Evolutionary conservation across 2,329 filamentous ascomycete species (phyloP).

Genomic region (Acrocalymma vagum): DNA sequence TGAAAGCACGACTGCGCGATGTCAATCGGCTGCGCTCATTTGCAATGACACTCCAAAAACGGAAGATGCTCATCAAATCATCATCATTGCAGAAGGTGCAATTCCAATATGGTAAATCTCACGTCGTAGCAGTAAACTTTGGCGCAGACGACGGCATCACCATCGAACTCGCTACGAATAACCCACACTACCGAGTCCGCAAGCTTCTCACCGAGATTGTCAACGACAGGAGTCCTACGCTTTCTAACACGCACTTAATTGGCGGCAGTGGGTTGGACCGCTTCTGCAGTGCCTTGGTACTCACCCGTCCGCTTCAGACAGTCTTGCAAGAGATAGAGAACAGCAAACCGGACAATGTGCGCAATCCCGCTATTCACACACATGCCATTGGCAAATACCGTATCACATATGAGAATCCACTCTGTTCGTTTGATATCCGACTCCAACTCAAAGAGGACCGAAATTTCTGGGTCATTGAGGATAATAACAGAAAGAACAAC

Average conservation of each 20-base stretch:
- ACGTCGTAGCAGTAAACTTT: constrained; percentile 67
- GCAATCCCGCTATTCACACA: constrained; percentile 42
- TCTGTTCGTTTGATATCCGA: constrained; percentile 49
- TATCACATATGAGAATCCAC: constrained; percentile 51
- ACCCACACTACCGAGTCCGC: constrained; percentile 72
- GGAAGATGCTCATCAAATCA: constrained; percentile 65
- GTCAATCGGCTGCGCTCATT: constrained; percentile 77
- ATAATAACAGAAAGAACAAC: constrained; percentile 31
- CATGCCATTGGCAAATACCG: constrained; percentile 47
- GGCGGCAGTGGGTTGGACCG: constrained; percentile 58
- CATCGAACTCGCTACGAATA: constrained; percentile 67
- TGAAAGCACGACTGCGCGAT: constrained; percentile 68
- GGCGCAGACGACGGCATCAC: constrained; percentile 57
- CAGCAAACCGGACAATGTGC: constrained; percentile 44
- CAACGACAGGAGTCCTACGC: constrained; percentile 64
- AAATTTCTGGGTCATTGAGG: constrained; percentile 48
- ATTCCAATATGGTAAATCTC: constrained; percentile 71
- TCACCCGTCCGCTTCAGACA: constrained; percentile 71
- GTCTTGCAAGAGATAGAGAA: constrained; percentile 69
- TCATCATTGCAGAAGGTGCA: constrained; percentile 66
- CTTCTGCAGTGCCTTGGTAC: constrained; percentile 65
- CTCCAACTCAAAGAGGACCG: constrained; percentile 41
- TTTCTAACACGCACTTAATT: constrained; percentile 64
- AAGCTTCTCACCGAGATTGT: constrained; percentile 67
- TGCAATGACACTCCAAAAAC: constrained; percentile 69